Conservation (phyloP, 1,284 basidiomycete species). For the Leccinum fallax region DNA sequence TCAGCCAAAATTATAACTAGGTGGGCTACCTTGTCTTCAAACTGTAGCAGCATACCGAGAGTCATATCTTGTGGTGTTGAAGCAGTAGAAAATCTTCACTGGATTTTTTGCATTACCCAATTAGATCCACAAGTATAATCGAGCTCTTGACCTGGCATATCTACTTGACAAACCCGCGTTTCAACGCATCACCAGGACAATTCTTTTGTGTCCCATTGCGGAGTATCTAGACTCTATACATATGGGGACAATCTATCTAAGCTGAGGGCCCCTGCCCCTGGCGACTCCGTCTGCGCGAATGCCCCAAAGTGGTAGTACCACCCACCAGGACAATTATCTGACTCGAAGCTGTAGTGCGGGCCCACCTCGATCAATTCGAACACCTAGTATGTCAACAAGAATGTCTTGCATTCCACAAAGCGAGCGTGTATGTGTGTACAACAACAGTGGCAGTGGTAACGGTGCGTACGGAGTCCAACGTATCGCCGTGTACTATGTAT, state of each 20-base stretch:
- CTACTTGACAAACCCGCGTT: too few relatives aligned
- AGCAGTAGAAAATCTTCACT: neutral
- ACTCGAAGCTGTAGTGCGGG: neutral
- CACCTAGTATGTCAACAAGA: neutral
- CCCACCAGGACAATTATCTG: neutral
- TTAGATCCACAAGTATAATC: neutral
- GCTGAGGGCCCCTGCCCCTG: too few relatives aligned
- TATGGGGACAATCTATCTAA: too few relatives aligned
- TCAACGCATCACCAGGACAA: neutral
- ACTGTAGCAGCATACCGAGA: neutral
- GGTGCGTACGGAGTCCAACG: neutral
- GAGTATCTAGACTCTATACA: too few relatives aligned
- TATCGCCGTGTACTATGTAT: neutral
- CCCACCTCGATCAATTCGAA: neutral
- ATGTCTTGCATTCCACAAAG: conserved; percentile 16
- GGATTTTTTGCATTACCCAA: neutral
- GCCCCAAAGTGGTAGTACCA: too few relatives aligned
- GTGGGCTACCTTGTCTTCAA: neutral
- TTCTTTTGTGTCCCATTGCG: neutral
- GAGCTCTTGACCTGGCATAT: neutral
- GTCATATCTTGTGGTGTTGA: neutral
- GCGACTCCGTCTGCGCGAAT: too few relatives aligned
- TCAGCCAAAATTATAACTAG: neutral
- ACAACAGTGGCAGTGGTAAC: neutral
- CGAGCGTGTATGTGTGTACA: conserved; percentile 9